Base-by-base conservation (phyloP, 805 yeast species). In the Candida parachauliodes region DNA sequence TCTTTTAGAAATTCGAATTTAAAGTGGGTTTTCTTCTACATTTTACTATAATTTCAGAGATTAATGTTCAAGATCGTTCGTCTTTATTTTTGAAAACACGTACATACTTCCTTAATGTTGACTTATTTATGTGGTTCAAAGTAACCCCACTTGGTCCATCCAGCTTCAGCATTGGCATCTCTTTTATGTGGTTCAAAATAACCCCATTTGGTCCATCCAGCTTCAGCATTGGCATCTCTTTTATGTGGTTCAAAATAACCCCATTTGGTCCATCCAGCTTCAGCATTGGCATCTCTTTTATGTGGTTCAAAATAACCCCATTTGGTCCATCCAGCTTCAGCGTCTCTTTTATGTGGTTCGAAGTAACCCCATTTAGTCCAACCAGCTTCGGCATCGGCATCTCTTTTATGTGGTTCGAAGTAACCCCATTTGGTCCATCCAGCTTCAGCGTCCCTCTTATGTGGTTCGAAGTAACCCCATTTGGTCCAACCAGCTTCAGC, bases 391-490 rank as follows among this genome's bases (percentile, higher is more conserved):
- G 32, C 32, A 3, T 26, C 28, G 9, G 28, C 29, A 9, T 27
- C 37, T 26, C 30, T 28, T 14, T 22, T 28, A 12, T 14, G 27
- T 22, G 41, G 41, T 24, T 25, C 39, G 19, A 33, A 38, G 26
- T 22, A 26, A 15, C 29, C 33, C 10, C 18, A 33, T 15, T 25
- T 28, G 16, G 39, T 38, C 33, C 28, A 38, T 10, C 8, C 16
- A 35, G 24, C 23, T 10, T 6, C 16, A 35, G 24, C 23, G 19
- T 32, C 24, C 17, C 31, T 18, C 17, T 33, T 33, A 19, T 25
- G 28, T 12, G 36, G 31, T 26, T 26, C 36, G 26, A 33, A 33
- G 16, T 20, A 28, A 19, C 30, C 28, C 11, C 25, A 25, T 8
- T 22, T n/a, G 14, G 36, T 33, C 28, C 28, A 33, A 9, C 14